Base-by-base conservation (phyloP, 2,329 filamentous ascomycete species). In the Ophiocordyceps camponoti-saundersi region DNA sequence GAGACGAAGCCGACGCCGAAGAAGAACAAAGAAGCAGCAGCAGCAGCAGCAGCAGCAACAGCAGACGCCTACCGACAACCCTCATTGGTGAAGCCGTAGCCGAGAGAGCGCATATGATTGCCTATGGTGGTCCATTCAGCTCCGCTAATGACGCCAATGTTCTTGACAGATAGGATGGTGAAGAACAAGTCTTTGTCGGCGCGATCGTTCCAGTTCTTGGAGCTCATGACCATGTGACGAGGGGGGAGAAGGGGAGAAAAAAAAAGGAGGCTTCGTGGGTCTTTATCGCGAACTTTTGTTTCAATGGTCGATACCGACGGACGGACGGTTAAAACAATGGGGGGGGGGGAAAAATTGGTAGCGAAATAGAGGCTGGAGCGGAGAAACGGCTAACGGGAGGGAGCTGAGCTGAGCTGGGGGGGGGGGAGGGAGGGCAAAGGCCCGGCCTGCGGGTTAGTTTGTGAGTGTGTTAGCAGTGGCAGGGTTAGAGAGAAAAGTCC, bases 161-260 rank as follows among this genome's bases (percentile, higher is more conserved):
- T 75, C 62, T 79, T 79, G 44, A 77, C 71, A 3, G 71, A 75
- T 39, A 79, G 61, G 49, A 79, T 79, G 46, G 74, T 77, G 55
- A 79, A 78, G 64, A 79, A 79, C 44, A 79, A 64, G 57, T 79
- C 75, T 57, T 75, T 77, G 54, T 79, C 75, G 50, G 75, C 75
- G 49, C 73, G 67, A 54, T 78, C 74, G 55, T 71, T 75, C 74
- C 73, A 78, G 57, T 75, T 75, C 63, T 77, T 78, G 60, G 66
- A 74, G 62, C 75, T 76, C 56, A 62, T 68, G 54, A 52, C 52
- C 53, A 50, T 45, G 10, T 46, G 36, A 32, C 49, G 34, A 61
- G 59, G 51, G 51, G 52, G 48, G 51, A 51, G n/a, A 55, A 55
- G 59, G 11, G 10, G 32, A 32, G 29, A 13, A 32, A 32, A 15